phyloP scores from a whole-genome alignment of 2,329 filamentous ascomycete species.

The Fonsecaea pedrosoi region DNA sequence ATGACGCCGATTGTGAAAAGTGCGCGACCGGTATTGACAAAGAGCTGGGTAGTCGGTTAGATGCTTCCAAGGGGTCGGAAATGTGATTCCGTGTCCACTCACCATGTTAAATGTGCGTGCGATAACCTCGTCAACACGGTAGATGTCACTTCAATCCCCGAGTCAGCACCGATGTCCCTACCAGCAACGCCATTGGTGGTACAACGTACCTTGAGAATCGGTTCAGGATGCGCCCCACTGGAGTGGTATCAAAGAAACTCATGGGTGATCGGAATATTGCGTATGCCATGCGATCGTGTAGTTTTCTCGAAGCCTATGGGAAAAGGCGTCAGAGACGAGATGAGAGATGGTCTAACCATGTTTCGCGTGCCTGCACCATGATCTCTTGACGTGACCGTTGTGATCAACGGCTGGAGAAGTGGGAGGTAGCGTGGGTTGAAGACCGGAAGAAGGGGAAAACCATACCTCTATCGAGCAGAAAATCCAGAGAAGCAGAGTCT shows the following conservation, averaged over 20 bases:
- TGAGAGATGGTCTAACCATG: slow-evolving; percentile 15
- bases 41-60: slow-evolving; percentile 57
- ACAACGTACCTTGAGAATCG: slow-evolving; percentile 81
- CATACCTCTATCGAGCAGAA: slow-evolving; percentile 97
- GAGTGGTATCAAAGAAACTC: slow-evolving; percentile 98
- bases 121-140: slow-evolving; percentile 84
- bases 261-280: slow-evolving; percentile 97
- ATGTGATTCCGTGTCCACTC: slow-evolving; percentile 47
- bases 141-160: slow-evolving; percentile 56
- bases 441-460: slow-evolving; percentile 26
- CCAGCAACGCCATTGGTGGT: neutral
- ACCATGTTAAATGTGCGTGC: slow-evolving; percentile 97
- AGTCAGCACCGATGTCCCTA: slow-evolving; percentile 1
- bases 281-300: slow-evolving; percentile 96
- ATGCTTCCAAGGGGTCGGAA: slow-evolving; percentile 6
- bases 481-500: slow-evolving; percentile 93
- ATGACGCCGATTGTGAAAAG: slow-evolving; percentile 88
- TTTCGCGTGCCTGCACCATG: slow-evolving; percentile 14
- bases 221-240: slow-evolving; percentile 94
- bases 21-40: slow-evolving; percentile 75
- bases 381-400: slow-evolving; percentile 6
- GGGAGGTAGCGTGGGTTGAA: neutral
- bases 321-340: slow-evolving; percentile 13
- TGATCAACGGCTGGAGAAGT: neutral
- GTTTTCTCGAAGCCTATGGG: slow-evolving; percentile 81